Evolutionary conservation across 495 filamentous ascomycete genomes (phyloP), one percentile per base, ranked within the genome.

Genomic region (Xylaria bambusicola): DNA sequence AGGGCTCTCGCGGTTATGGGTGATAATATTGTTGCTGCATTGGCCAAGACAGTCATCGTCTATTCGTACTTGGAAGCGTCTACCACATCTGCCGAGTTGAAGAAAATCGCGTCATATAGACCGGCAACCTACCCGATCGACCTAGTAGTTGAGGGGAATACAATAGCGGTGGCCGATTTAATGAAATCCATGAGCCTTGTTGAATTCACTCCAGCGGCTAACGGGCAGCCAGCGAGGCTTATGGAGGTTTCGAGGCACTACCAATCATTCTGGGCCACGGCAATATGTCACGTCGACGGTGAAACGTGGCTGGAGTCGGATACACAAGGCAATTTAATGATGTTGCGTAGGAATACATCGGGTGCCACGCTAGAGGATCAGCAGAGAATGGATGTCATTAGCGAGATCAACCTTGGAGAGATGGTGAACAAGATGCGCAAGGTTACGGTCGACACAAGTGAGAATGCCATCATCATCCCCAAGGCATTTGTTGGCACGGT

Each of bases 121-220:
- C 88, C 90, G 12, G 85, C 92, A 18, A 96, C 91, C 0, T 89
- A 89, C 27, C 95, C 94, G 1, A 84, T 95, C 24, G 90, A 95
- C 66, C 61, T 99, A n/a, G 81, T 85, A 12, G 80, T 96, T 9
- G 78, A 80, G 15, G 84, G 75, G 13, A 81, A 88, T 56, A 79
- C 83, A 26, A 93, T 98, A 61, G 89, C 89, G 0, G 86, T 99
- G 4, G 90, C 87, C 1, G 94, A 99, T 64, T 76, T 99, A 38
- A 98, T 96, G 92, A 97, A 97, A 77, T 93, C 89, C 31, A 76
- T 94, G 36, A 88, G 88, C 15, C 70, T 98, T 9, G 76, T 97
- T 10, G 75, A 91, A 66, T 92, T 85, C 64, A 73, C 76, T 8
- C 76, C 77, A 17, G 79, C 80, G 7, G 64, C 75, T 33, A 59